Percentiles rank a stretch among this genome's conserved stretches.
Evolutionary conservation across 768 basidiomycete species (phyloP).

Genomic region (Serendipita sp.): DNA sequence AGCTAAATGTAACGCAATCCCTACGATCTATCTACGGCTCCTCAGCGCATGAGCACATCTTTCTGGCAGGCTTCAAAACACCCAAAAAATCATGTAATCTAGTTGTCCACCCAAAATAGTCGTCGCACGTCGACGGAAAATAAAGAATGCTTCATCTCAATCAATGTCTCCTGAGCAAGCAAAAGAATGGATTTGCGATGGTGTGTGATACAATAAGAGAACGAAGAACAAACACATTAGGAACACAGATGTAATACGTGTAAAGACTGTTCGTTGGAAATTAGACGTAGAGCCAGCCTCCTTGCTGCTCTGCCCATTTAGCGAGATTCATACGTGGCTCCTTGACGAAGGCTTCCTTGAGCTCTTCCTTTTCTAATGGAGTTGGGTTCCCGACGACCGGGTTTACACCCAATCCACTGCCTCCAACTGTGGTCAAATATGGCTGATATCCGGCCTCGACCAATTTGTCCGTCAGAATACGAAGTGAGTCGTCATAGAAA

Average conservation of each 20-base stretch:
- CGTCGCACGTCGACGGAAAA: not conserved
- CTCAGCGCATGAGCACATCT: not conserved
- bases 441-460: conserved; percentile 52
- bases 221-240: not conserved
- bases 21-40: not conserved
- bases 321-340: conserved; percentile 28
- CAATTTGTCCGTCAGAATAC: conserved; percentile 44
- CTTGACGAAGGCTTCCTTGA: conserved; percentile 28
- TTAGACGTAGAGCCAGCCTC: conserved; percentile 49
- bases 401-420: conserved; percentile 70
- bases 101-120: not conserved
- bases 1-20: not conserved
- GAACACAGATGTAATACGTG: not conserved
- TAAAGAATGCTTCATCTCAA: not conserved
- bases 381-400: not conserved
- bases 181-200: too few relatives aligned
- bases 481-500: conserved; percentile 44
- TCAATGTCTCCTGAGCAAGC: too few relatives aligned
- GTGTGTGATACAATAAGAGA: not conserved
- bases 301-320: conserved; percentile 37
- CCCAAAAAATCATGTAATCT: not conserved
- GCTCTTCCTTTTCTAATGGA: conserved; percentile 1
- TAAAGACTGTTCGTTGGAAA: not conserved
- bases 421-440: conserved; percentile 86
- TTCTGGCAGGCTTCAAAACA: not conserved